These are phyloP conservation scores for Vitis hybrid DNA, from an alignment of 177 flowering plant genomes.

Conservation along the genomic window DNA sequence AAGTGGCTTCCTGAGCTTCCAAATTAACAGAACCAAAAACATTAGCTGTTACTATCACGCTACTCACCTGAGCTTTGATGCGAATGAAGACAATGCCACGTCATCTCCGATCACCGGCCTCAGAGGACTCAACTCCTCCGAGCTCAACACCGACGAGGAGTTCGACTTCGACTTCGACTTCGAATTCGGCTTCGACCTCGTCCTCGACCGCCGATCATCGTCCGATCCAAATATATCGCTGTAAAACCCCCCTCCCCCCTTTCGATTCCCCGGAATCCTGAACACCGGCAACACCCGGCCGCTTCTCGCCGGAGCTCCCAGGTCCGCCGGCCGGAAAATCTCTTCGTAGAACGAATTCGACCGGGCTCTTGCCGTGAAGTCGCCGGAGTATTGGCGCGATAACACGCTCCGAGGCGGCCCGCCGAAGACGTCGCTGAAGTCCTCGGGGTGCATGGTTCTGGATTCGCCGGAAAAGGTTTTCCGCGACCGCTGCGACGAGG, in stretches of 20 bases:
- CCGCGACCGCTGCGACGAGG: background rate
- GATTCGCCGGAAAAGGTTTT: slow-evolving; percentile 9
- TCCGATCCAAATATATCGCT: slow-evolving; percentile 61
- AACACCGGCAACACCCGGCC: slow-evolving; percentile 47
- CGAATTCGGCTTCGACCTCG: slow-evolving; percentile 33
- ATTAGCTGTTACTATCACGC: background rate
- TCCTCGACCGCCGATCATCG: slow-evolving; percentile 32
- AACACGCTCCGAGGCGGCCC: slow-evolving; percentile 74
- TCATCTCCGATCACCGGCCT: slow-evolving; percentile 49
- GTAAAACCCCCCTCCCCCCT: slow-evolving; percentile 40
- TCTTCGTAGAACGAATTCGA: slow-evolving; percentile 50
- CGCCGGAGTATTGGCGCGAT: slow-evolving; percentile 39
- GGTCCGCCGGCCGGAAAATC: slow-evolving; percentile 50
- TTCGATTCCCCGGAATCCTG: slow-evolving; percentile 27
- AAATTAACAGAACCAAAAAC: background rate
- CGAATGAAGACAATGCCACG: slow-evolving; percentile 42
- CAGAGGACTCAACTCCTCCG: slow-evolving; percentile 73
- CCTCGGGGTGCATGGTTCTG: slow-evolving; percentile 37
- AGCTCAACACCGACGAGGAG: slow-evolving; percentile 73
- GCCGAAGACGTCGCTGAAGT: slow-evolving; percentile 82
- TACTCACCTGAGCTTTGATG: slow-evolving; percentile 75
- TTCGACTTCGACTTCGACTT: slow-evolving; percentile 45
- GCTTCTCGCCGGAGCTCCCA: slow-evolving; percentile 11
- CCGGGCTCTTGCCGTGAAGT: slow-evolving; percentile 9
- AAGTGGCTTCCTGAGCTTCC: background rate